Conservation (phyloP, 2,329 filamentous ascomycete species). For the Xylariaceae sp. region DNA sequence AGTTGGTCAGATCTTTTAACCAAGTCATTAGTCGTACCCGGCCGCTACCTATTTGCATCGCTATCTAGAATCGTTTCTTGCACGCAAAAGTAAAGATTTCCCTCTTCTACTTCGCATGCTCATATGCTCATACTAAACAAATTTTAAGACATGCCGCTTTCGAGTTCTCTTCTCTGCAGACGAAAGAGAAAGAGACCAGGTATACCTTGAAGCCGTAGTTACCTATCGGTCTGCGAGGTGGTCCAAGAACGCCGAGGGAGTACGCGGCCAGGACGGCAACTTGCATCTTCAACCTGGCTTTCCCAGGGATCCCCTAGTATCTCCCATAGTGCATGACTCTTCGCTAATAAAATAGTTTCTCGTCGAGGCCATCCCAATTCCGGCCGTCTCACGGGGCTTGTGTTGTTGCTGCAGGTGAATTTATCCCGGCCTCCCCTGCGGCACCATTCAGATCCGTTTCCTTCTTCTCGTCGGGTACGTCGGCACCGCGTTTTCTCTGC, state of each 20-base stretch:
- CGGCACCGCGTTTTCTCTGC: constrained; percentile 17
- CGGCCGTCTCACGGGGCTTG: not conserved
- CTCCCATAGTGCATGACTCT: constrained; percentile 2
- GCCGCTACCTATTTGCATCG: no score
- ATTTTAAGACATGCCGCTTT: not conserved
- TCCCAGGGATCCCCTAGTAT: constrained; percentile 7
- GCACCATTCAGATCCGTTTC: constrained; percentile 1
- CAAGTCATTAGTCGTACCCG: no score
- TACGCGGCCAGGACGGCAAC: constrained; percentile 15
- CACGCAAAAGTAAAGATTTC: no score
- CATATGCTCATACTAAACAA: no score
- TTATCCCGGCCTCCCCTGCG: constrained; percentile 1
- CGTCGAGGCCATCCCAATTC: constrained; percentile 13
- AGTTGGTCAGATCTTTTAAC: no score
- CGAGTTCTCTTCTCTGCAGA: no score
- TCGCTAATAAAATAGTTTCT: not conserved
- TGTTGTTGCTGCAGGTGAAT: not conserved
- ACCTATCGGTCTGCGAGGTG: not conserved
- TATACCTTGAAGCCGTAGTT: not conserved
- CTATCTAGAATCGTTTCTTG: no score
- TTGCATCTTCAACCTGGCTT: constrained; percentile 10
- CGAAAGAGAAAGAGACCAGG: no score
- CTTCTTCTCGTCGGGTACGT: constrained; percentile 7
- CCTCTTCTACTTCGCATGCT: no score
- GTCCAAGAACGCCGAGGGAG: not conserved